phyloP scores from a whole-genome alignment of 441 rosid genomes.

The Mallotus repandus region DNA sequence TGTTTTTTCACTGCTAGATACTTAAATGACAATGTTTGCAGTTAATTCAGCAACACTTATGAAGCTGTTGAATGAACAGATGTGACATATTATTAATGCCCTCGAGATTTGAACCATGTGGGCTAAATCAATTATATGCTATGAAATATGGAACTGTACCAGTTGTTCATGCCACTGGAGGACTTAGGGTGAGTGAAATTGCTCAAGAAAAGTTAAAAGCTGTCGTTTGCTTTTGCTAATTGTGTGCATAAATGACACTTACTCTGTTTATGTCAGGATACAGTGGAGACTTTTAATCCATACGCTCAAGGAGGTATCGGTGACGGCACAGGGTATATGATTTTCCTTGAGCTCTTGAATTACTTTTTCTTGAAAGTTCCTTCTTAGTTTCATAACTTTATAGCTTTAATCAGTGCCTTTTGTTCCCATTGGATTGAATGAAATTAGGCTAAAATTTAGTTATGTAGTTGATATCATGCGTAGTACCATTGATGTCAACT shows the following conservation, averaged over 20 bases:
- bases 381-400: not conserved
- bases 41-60: conserved; percentile 14
- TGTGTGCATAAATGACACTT: conserved; percentile 12
- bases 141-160: conserved; percentile 95
- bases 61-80: conserved; percentile 43
- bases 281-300: conserved; percentile 81
- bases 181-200: conserved; percentile 71
- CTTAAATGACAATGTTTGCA: conserved; percentile 8
- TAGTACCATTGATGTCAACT: not conserved
- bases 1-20: conserved; percentile 10
- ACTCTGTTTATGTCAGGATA: conserved; percentile 54
- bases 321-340: conserved; percentile 83
- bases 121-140: conserved; percentile 90
- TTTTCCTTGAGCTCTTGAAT: conserved; percentile 8
- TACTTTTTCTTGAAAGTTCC: not conserved
- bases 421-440: not conserved
- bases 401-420: not conserved
- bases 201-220: not conserved
- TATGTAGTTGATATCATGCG: not conserved
- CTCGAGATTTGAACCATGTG: conserved; percentile 96
- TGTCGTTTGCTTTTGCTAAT: conserved; percentile 1
- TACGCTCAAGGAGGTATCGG: conserved; percentile 60
- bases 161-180: conserved; percentile 92
- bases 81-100: conserved; percentile 97
- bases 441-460: not conserved